Percentiles rank a stretch among this genome's conserved stretches.
Conservation (phyloP, 257 asterid genomes). For the Fraxinus cuspidata region DNA sequence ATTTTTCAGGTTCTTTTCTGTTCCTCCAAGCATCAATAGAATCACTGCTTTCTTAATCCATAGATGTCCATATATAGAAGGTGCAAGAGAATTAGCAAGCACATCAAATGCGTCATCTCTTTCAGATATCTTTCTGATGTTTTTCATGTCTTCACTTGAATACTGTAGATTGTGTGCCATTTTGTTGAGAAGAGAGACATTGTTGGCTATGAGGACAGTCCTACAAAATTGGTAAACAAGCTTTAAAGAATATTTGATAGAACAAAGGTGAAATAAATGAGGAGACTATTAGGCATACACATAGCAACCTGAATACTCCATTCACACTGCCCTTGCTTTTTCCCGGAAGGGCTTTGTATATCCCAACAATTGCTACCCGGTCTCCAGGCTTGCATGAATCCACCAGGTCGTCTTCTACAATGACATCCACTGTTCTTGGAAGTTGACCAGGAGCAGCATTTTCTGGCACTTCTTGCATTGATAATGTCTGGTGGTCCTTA, state of each 20-base stretch:
- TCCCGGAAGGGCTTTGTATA: slow-evolving; percentile 92
- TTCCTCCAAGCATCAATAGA: slow-evolving; percentile 95
- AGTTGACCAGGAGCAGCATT: slow-evolving; percentile 99
- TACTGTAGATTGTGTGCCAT: slow-evolving; percentile 73
- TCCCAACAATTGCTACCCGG: slow-evolving; percentile 91
- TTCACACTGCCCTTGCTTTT: slow-evolving; percentile 88
- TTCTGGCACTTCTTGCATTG: slow-evolving; percentile 98
- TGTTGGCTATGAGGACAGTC: slow-evolving; percentile 93
- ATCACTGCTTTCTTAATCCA: slow-evolving; percentile 96
- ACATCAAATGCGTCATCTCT: slow-evolving; percentile 76
- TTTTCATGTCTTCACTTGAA: slow-evolving; percentile 70
- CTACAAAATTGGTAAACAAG: slow-evolving; percentile 44
- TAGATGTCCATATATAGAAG: slow-evolving; percentile 88
- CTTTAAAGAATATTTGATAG: slow-evolving; percentile 2
- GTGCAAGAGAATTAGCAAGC: slow-evolving; percentile 92
- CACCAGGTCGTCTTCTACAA: slow-evolving; percentile 92
- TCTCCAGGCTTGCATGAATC: slow-evolving; percentile 99
- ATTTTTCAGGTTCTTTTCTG: slow-evolving; percentile 87
- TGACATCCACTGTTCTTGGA: slow-evolving; percentile 86
- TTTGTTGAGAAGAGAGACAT: slow-evolving; percentile 84
- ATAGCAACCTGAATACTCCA: slow-evolving; percentile 86
- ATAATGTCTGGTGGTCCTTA: slow-evolving; percentile 90
- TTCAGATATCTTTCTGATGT: slow-evolving; percentile 70
- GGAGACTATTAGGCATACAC: slow-evolving; percentile 18
- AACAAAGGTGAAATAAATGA: slow-evolving; percentile 18